These are phyloP conservation scores for Coemansia sp. DNA, from an alignment of 371 early-diverging fungal species.

Conservation along the genomic window DNA sequence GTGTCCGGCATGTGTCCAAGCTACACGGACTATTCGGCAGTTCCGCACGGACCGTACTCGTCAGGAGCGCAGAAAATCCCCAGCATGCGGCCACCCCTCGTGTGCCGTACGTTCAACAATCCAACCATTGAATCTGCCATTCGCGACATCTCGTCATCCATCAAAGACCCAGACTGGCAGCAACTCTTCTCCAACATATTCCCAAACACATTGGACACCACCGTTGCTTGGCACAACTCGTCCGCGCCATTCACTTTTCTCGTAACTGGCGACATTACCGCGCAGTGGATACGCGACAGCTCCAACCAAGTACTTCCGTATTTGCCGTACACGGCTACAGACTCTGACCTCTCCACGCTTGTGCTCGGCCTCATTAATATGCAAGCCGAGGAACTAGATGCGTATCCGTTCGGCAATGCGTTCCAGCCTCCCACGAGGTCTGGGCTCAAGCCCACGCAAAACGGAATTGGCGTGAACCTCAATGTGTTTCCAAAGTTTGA, in stretches of 20 bases:
- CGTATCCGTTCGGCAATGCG: slow-evolving; percentile 42
- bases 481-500: slow-evolving; percentile 25
- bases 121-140: slow-evolving; percentile 27
- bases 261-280: slow-evolving; percentile 68
- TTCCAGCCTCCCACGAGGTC: slow-evolving; percentile 44
- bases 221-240: slow-evolving; percentile 51
- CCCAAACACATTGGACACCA: slow-evolving; percentile 60
- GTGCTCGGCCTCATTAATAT: slow-evolving; percentile 39
- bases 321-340: slow-evolving; percentile 50
- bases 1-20: slow-evolving; percentile 25
- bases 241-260: slow-evolving; percentile 56
- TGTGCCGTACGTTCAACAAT: slow-evolving; percentile 35
- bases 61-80: slow-evolving; percentile 27
- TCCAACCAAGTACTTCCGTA: slow-evolving; percentile 65
- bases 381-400: slow-evolving; percentile 41
- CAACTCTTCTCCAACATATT: slow-evolving; percentile 48
- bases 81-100: slow-evolving; percentile 36
- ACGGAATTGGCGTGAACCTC: slow-evolving; percentile 21
- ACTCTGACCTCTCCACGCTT: slow-evolving; percentile 17
- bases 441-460: slow-evolving; percentile 16
- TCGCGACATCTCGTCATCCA: slow-evolving; percentile 8
- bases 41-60: slow-evolving; percentile 26
- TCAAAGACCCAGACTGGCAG: slow-evolving; percentile 38
- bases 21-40: slow-evolving; percentile 34
- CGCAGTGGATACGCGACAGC: slow-evolving; percentile 70